phyloP scores from a whole-genome alignment of 306 rosid genomes.

The Cicer yamashitae region DNA sequence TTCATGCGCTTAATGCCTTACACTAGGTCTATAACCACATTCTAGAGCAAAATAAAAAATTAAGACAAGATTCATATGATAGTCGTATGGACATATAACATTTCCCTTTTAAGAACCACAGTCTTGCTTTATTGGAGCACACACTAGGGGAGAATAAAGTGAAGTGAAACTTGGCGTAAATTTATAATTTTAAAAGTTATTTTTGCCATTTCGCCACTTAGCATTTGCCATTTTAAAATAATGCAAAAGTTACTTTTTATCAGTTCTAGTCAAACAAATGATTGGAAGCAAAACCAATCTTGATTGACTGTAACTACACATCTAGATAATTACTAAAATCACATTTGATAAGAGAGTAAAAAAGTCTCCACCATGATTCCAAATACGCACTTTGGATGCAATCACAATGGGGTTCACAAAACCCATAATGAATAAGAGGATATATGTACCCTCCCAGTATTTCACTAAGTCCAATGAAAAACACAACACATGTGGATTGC shows the following conservation, averaged over 20 bases:
- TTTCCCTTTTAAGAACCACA: background rate
- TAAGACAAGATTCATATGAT: slow-evolving; percentile 10
- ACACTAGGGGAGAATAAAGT: background rate
- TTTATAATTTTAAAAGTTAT: background rate
- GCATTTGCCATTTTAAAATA: no score
- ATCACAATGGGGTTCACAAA: background rate
- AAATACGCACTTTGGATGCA: background rate
- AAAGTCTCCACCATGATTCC: background rate
- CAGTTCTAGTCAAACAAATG: background rate
- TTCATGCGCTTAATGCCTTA: background rate
- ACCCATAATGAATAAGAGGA: slow-evolving; percentile 1
- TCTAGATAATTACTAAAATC: background rate
- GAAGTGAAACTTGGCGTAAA: background rate
- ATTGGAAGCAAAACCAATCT: slow-evolving; percentile 9
- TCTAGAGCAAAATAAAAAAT: slow-evolving; percentile 12
- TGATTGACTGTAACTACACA: background rate
- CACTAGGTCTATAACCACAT: background rate
- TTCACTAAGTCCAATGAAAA: slow-evolving; percentile 3
- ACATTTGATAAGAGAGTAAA: background rate
- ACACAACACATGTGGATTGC: slow-evolving; percentile 2
- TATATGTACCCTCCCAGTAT: background rate
- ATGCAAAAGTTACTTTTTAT: background rate
- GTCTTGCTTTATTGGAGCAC: slow-evolving; percentile 17
- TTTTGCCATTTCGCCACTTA: no score
- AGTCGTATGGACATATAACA: slow-evolving; percentile 6